phyloP scores from a whole-genome alignment of 2,329 filamentous ascomycete species.

The Periconia sp. region DNA sequence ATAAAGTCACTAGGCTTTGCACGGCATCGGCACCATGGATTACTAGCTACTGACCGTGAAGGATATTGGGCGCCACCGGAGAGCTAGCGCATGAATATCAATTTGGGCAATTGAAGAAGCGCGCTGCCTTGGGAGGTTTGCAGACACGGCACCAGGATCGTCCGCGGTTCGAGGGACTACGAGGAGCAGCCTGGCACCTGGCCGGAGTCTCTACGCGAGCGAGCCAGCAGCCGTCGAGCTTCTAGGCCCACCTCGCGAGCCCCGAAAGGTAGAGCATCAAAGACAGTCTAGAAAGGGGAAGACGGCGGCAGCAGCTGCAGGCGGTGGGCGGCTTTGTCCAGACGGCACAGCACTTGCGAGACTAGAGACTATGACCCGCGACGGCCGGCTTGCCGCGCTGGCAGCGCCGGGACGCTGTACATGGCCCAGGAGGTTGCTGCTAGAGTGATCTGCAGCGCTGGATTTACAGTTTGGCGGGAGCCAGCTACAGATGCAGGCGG shows the following conservation, averaged over 20 bases:
- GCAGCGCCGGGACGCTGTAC: constrained; percentile 26
- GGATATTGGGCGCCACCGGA: constrained; percentile 32
- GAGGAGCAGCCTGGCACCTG: constrained; percentile 5
- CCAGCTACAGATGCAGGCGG: constrained; percentile 21
- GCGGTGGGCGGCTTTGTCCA: constrained; percentile 19
- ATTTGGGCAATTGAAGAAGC: constrained; percentile 25
- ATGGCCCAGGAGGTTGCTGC: constrained; percentile 19
- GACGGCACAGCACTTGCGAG: constrained; percentile 29
- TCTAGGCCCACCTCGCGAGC: too few species aligned
- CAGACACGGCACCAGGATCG: constrained; percentile 14
- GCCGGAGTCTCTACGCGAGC: too few species aligned
- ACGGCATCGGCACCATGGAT: constrained; percentile 5
- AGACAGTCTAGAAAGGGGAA: constrained; percentile 8
- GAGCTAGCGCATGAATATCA: constrained; percentile 22
- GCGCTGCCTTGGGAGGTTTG: constrained; percentile 21
- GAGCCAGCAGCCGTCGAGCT: too few species aligned
- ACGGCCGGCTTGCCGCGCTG: constrained; percentile 18
- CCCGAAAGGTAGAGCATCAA: neutral
- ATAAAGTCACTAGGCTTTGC: constrained; percentile 14
- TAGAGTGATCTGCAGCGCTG: constrained; percentile 9
- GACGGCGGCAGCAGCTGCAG: constrained; percentile 25
- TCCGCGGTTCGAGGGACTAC: constrained; percentile 31
- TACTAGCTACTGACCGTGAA: neutral
- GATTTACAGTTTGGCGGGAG: constrained; percentile 12
- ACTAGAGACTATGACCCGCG: constrained; percentile 27